Evolutionary conservation across 2,329 filamentous ascomycete species (phyloP).

Genomic region (Ascochyta viciae-villosae): DNA sequence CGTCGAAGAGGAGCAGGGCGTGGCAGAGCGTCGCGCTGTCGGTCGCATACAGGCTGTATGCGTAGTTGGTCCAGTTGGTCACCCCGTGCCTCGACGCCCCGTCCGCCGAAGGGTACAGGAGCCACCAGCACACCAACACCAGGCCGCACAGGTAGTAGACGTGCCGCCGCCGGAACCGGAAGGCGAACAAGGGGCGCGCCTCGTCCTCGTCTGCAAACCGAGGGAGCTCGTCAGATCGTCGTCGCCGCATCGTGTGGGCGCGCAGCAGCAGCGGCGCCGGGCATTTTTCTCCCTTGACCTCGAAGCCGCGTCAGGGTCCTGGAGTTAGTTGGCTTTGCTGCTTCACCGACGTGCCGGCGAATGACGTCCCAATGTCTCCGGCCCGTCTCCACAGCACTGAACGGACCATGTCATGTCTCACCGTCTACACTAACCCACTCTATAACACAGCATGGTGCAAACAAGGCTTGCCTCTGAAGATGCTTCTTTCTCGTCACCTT

Average conservation of each 20-base stretch:
- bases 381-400: neutral
- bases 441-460: neutral
- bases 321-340: neutral
- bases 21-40: conserved; percentile 53
- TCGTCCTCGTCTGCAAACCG: conserved; percentile 32
- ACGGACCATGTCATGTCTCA: conserved; percentile 6
- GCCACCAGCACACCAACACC: conserved; percentile 41
- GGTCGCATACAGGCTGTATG: conserved; percentile 55
- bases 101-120: conserved; percentile 30
- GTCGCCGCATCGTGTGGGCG: conserved; percentile 40
- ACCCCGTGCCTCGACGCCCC: conserved; percentile 13
- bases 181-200: conserved; percentile 21
- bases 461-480: neutral
- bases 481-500: neutral
- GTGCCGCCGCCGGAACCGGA: conserved; percentile 40
- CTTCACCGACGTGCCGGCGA: conserved; percentile 4
- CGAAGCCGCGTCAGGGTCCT: too few species aligned
- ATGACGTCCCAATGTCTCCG: conserved; percentile 2
- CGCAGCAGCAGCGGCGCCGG: neutral
- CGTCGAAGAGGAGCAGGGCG: conserved; percentile 54
- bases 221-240: conserved; percentile 46
- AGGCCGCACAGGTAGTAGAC: conserved; percentile 35
- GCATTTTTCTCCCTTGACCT: neutral
- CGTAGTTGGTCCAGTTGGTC: conserved; percentile 49
- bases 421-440: neutral